A percentile compares a stretch with the other conserved stretches of the same genome.
phyloP scores from a whole-genome alignment of 345 rosid genomes.

The Garcia nutans region DNA sequence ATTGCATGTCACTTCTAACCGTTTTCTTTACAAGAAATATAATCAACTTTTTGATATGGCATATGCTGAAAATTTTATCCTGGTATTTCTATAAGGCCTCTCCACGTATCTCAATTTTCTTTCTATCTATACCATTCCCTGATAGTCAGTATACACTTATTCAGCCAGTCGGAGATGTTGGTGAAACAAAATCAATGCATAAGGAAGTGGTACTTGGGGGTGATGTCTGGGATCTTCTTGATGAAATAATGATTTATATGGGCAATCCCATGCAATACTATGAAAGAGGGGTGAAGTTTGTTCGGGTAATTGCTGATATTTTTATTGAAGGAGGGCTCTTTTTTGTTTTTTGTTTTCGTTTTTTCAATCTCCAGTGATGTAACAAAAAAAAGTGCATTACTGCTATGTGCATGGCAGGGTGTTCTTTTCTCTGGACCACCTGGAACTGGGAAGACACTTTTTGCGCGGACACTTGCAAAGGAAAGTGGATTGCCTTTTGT shows the following conservation, averaged over 20 bases:
- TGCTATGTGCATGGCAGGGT: conserved; percentile 55
- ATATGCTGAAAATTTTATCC: conserved; percentile 82
- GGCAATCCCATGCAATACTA: conserved; percentile 90
- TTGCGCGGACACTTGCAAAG: conserved; percentile 92
- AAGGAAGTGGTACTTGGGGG: conserved; percentile 96
- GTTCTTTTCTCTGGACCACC: conserved; percentile 98
- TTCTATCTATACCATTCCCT: conserved; percentile 11
- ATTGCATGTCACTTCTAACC: conserved; percentile 69
- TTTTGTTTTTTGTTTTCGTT: not conserved
- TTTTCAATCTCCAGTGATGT: not conserved
- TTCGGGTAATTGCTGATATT: conserved; percentile 61
- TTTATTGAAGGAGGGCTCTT: conserved; percentile 1
- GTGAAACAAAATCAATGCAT: conserved; percentile 83
- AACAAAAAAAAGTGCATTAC: conserved; percentile 6
- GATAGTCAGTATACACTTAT: conserved; percentile 26
- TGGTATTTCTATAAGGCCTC: conserved; percentile 50
- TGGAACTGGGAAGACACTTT: conserved; percentile 97
- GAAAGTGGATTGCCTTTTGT: conserved; percentile 95
- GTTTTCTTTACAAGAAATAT: conserved; percentile 83
- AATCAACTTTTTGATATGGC: conserved; percentile 90
- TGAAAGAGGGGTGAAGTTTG: conserved; percentile 79
- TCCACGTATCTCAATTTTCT: not conserved
- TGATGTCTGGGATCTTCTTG: conserved; percentile 98
- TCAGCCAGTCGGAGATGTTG: conserved; percentile 91
- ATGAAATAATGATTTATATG: conserved; percentile 95